Base-by-base conservation (phyloP, 2,329 filamentous ascomycete genomes). In the Nigrospora oryzae region DNA sequence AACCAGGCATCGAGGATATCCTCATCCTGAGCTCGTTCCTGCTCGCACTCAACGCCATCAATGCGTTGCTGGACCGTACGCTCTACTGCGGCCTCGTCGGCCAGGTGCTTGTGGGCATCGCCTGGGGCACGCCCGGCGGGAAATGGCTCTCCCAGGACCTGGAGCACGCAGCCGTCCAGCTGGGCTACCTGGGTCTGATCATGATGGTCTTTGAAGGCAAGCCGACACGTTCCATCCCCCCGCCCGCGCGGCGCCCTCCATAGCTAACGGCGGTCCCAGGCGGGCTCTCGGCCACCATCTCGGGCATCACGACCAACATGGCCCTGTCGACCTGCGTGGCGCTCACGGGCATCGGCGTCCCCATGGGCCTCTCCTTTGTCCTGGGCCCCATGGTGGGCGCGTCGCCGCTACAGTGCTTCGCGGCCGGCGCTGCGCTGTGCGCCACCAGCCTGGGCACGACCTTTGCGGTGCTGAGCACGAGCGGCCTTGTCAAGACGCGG, bases 401-500 rank as follows among this genome's bases (percentile, higher is more conserved):
- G 0, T 72, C 70, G 1, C 62, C 67, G 0, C 53, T 85, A 0
- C 81, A 89, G 56, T 75, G 77, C 0, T 91, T 90, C 55, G 77
- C 84, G 2, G 80, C 84, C 0, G 86, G 86, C 10, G 84, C 85
- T 2, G 80, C 86, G 0, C 66, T 90, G 0, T 87, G 82, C 53
- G 84, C 84, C 1, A 91, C 85, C 1, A 85, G 81, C 45, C 67
- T 90, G 0, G 86, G 86, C 5, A 90, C 85, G 0, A 84, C 79
- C 0, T 83, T 84, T 51, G 75, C 78, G 0, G 72, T 84, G 4
- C 63, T 84, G 38, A 42, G 63, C 12, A 59, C 66, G 0, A 71
- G 68, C 17, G 70, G 70, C 0, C 61, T 73, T 4, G 59, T 58
- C 2, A 51, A 59, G 1, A 70, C 70, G 2, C 63, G 72, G 8